Conservation (phyloP, 2,329 filamentous ascomycete species). For the Blumeria hordei region DNA sequence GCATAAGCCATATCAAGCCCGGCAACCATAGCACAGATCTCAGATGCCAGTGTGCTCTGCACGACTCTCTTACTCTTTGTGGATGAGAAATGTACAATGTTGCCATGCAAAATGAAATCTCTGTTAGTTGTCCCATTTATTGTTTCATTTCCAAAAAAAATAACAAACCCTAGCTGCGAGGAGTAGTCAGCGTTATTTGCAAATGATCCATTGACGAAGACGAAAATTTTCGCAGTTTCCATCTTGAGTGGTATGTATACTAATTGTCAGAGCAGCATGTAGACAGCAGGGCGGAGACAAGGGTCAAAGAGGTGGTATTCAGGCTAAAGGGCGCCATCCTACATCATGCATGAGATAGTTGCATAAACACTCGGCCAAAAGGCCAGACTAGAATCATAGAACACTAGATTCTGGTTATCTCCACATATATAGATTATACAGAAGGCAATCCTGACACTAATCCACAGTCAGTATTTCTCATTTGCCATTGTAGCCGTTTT, state of each 20-base stretch:
- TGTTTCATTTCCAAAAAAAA: background rate
- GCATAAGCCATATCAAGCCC: slow-evolving; percentile 2
- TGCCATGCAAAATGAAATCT: background rate
- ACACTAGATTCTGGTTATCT: too few relatives aligned
- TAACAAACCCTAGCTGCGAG: background rate
- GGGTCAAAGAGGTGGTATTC: too few relatives aligned
- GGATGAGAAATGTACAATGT: background rate
- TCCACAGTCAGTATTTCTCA: background rate
- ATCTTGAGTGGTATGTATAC: background rate
- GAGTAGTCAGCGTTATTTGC: background rate
- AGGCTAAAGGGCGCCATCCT: too few relatives aligned
- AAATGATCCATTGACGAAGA: background rate
- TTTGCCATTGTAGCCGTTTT: background rate
- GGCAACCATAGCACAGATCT: slow-evolving; percentile 3
- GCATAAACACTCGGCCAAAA: too few relatives aligned
- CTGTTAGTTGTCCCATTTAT: background rate
- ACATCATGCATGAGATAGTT: too few relatives aligned
- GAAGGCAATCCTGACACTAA: too few relatives aligned
- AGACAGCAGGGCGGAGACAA: too few relatives aligned
- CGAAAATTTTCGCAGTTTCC: background rate
- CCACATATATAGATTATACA: too few relatives aligned
- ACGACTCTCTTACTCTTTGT: slow-evolving; percentile 2
- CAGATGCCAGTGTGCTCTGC: slow-evolving; percentile 3
- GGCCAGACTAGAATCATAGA: too few relatives aligned
- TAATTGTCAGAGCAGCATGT: too few relatives aligned